Base-by-base conservation (phyloP, 2,329 filamentous ascomycete genomes). In the Fusarium globosum region DNA sequence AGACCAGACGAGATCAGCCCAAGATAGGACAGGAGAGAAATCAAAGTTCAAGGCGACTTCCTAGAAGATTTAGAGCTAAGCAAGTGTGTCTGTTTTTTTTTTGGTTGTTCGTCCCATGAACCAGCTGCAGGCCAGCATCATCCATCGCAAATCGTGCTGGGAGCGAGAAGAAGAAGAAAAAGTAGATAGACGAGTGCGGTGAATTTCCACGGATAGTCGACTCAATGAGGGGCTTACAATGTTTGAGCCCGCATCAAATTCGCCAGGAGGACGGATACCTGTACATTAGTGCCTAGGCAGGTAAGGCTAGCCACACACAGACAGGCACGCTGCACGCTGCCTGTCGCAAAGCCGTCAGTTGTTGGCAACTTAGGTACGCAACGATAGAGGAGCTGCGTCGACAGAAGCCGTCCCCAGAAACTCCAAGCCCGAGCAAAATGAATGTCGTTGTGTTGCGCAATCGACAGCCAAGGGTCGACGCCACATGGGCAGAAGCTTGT, bases 401-500 rank as follows among this genome's bases (percentile, higher is more conserved):
- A 76, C 45, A 64, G 53, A 60, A 43, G 58, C 41, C 38, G 46
- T 66, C 57, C 39, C 57, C 21, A 51, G 23, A 26, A 33, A 45
- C 20, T 30, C 45, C 43, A 66, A 64, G 58, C 59, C 26, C 43
- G 60, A 67, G 53, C 36, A 49, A 55, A 33, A 33, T 33, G 33
- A 33, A 63, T 26, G 42, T 49, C 59, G 65, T 70, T 75, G 62
- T 51, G 64, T 69, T 75, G 63, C 56, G 68, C 60, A 60, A 65
- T 64, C 39, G 64, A 75, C 55, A 76, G 71, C 76, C 77, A 77
- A 78, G 71, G 67, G 68, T 58, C 67, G 56, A 65, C 69, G 76
- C 77, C 75, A 78, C 75, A 79, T 79, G 76, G 77, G 67, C 65
- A 53, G 64, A 74, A 74, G 75, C 75, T 75, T 72, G 73, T 66